Evolutionary conservation across 192 early-diverging fungal species (phyloP).

Genomic region (Backusella luteola): DNA sequence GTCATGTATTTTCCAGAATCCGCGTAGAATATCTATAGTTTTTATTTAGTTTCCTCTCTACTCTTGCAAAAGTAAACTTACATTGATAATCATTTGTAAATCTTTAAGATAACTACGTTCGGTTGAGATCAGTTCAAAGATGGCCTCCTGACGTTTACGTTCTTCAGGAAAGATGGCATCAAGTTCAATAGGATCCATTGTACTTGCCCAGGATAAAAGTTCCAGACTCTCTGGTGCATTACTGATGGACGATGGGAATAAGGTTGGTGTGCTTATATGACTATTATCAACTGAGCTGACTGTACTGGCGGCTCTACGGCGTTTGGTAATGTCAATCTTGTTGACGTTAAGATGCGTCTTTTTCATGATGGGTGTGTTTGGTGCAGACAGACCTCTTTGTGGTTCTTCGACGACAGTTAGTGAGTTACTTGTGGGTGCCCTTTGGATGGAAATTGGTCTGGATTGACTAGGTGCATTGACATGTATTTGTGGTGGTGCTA

Average conservation of each 20-base stretch:
- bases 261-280: slow-evolving; percentile 11
- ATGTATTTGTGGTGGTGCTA: neutral
- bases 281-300: slow-evolving; percentile 13
- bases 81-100: slow-evolving; percentile 70
- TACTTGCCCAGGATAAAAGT: slow-evolving; percentile 43
- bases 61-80: slow-evolving; percentile 20
- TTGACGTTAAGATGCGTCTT: slow-evolving; percentile 11
- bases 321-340: slow-evolving; percentile 12
- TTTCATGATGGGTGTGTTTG: slow-evolving; percentile 31
- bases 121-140: slow-evolving; percentile 76
- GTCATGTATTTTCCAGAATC: slow-evolving; percentile 55
- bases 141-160: slow-evolving; percentile 76
- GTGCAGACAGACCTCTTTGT: slow-evolving; percentile 27
- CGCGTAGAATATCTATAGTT: slow-evolving; percentile 55
- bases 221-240: slow-evolving; percentile 8
- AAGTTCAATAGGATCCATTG: slow-evolving; percentile 44
- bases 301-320: slow-evolving; percentile 32
- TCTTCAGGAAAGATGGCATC: slow-evolving; percentile 57
- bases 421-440: neutral
- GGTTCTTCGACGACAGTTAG: neutral
- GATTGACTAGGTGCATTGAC: neutral
- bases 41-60: neutral
- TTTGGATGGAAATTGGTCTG: neutral
- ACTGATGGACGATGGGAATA: slow-evolving; percentile 12
- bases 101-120: slow-evolving; percentile 75